These are phyloP conservation scores for Melocanna baccifera DNA, from an alignment of 176 grass and related monocot genomes.

Conservation along the genomic window DNA sequence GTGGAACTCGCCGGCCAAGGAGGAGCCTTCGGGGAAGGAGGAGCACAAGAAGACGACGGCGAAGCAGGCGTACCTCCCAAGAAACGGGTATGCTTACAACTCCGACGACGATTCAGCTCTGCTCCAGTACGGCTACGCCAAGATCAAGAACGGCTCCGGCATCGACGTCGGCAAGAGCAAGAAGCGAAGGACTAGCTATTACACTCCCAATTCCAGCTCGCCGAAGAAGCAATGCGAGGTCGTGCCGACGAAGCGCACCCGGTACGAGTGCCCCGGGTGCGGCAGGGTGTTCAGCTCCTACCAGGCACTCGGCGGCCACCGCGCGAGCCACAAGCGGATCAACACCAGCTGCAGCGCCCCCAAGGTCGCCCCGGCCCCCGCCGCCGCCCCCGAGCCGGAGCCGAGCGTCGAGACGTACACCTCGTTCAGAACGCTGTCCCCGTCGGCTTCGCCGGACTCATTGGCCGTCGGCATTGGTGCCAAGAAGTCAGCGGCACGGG, in stretches of 20 bases:
- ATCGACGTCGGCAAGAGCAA: not conserved
- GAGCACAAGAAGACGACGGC: not conserved
- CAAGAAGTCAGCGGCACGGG: not conserved
- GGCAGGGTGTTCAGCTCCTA: constrained; percentile 62
- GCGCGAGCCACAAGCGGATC: constrained; percentile 70
- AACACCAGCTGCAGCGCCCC: constrained; percentile 47
- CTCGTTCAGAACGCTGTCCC: constrained; percentile 23
- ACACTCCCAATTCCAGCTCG: constrained; percentile 17
- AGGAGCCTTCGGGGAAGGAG: not conserved
- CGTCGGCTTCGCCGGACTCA: constrained; percentile 35
- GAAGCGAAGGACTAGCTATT: constrained; percentile 30
- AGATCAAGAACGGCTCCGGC: not conserved
- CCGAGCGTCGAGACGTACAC: constrained; percentile 45
- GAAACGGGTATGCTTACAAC: constrained; percentile 10
- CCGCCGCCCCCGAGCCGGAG: constrained; percentile 16
- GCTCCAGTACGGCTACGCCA: constrained; percentile 1
- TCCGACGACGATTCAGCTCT: constrained; percentile 34
- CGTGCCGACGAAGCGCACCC: constrained; percentile 36
- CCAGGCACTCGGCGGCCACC: constrained; percentile 78
- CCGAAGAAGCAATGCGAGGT: constrained; percentile 2
- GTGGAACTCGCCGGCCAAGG: constrained; percentile 19
- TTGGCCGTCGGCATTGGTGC: constrained; percentile 16
- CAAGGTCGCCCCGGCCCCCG: not conserved
- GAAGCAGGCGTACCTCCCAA: not conserved
- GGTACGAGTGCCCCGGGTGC: constrained; percentile 54